These are phyloP conservation scores for Aspergillus viridinutans DNA, from an alignment of 2,329 filamentous ascomycete species.

Conservation along the genomic window DNA sequence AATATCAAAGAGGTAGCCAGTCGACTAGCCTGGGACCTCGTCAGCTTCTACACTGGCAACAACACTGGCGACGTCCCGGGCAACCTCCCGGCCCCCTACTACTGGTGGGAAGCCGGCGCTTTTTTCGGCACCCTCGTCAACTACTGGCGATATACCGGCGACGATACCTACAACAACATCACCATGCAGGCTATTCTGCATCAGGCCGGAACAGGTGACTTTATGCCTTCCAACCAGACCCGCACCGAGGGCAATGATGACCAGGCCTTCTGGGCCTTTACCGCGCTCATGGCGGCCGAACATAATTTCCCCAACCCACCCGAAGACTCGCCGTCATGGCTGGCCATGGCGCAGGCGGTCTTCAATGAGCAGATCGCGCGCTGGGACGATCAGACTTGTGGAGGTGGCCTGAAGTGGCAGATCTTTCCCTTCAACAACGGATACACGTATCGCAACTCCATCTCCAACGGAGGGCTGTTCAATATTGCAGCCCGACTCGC, in stretches of 20 bases:
- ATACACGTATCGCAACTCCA: slow-evolving; percentile 32
- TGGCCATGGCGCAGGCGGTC: slow-evolving; percentile 72
- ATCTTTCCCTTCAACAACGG: slow-evolving; percentile 31
- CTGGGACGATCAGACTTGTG: slow-evolving; percentile 65
- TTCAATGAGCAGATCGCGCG: slow-evolving; percentile 72
- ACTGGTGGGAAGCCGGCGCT: slow-evolving; percentile 41
- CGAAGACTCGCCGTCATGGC: slow-evolving; percentile 63
- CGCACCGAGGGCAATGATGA: slow-evolving; percentile 52
- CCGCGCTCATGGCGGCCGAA: slow-evolving; percentile 55
- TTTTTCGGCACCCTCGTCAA: slow-evolving; percentile 40
- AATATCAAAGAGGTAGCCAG: slow-evolving; percentile 43
- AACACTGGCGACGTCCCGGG: slow-evolving; percentile 48
- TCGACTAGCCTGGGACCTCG: slow-evolving; percentile 44
- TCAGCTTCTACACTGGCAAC: slow-evolving; percentile 47
- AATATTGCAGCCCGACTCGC: slow-evolving; percentile 29
- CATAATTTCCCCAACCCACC: slow-evolving; percentile 39
- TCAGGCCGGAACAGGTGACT: slow-evolving; percentile 38
- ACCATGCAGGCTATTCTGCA: slow-evolving; percentile 34
- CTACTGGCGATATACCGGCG: slow-evolving; percentile 42
- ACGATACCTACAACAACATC: slow-evolving; percentile 37
- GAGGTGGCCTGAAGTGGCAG: slow-evolving; percentile 59
- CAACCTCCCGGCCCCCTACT: slow-evolving; percentile 47
- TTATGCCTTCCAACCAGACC: slow-evolving; percentile 40
- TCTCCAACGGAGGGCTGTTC: slow-evolving; percentile 33
- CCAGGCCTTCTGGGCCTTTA: slow-evolving; percentile 55